Percentiles rank a stretch among this genome's conserved stretches.
phyloP scores from a whole-genome alignment of 306 rosid genomes.

The Citrullus amarus region DNA sequence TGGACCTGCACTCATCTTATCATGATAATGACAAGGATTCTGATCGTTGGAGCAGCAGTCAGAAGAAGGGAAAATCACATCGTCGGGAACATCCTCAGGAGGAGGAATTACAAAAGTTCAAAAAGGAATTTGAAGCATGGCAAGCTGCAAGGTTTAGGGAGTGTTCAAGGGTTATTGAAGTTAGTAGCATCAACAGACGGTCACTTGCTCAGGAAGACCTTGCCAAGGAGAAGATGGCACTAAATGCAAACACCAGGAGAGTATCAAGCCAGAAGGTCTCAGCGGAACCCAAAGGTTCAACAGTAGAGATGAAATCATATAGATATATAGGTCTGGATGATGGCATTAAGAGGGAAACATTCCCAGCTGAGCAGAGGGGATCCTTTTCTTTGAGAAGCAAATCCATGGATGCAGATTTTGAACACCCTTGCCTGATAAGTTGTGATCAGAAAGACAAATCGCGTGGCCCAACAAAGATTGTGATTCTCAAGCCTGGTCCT shows the following conservation, averaged over 20 bases:
- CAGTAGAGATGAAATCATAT: conserved; percentile 20
- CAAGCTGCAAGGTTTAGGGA: conserved; percentile 76
- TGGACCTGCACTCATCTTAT: conserved; percentile 32
- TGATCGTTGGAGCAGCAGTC: conserved; percentile 37
- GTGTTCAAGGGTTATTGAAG: conserved; percentile 60
- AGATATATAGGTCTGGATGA: conserved; percentile 20
- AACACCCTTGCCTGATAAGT: conserved; percentile 43
- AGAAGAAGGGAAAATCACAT: conserved; percentile 39
- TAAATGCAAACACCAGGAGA: conserved; percentile 24
- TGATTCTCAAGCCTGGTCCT: conserved; percentile 84
- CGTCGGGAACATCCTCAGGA: conserved; percentile 93
- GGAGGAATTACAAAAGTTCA: conserved; percentile 82
- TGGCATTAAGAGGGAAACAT: conserved; percentile 21
- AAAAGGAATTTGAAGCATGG: conserved; percentile 91
- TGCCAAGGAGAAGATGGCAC: conserved; percentile 33
- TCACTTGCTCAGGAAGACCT: conserved; percentile 36
- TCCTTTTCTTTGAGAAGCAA: conserved; percentile 48
- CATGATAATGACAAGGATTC: conserved; percentile 23
- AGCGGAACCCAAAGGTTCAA: conserved; percentile 21
- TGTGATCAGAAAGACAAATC: conserved; percentile 24
- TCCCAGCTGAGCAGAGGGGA: conserved; percentile 28
- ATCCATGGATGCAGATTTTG: conserved; percentile 64
- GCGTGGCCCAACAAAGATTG: conserved; percentile 62
- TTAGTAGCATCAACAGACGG: conserved; percentile 23
- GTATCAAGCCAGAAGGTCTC: conserved; percentile 22